These are phyloP conservation scores for Agrocybe pediades DNA, from an alignment of 768 basidiomycete genomes.

Conservation along the genomic window DNA sequence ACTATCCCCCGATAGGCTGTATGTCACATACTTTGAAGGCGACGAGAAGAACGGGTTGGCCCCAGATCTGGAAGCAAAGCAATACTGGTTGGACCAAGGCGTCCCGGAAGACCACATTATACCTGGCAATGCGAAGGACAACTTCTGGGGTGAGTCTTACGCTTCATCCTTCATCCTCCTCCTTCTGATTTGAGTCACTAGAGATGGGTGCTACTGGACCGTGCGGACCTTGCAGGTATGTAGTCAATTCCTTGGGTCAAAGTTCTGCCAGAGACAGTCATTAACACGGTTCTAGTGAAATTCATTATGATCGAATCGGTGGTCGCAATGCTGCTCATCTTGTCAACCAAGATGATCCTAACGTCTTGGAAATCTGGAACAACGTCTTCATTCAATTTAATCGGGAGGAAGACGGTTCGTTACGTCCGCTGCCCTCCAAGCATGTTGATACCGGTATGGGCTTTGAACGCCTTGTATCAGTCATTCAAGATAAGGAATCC, in stretches of 20 bases:
- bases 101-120: constrained; percentile 89
- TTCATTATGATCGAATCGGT: constrained; percentile 97
- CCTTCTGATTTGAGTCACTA: constrained; percentile 28
- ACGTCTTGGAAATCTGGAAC: constrained; percentile 99
- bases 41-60: constrained; percentile 83
- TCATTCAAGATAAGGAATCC: constrained; percentile 86
- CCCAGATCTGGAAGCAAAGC: constrained; percentile 85
- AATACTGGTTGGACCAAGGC: constrained; percentile 88
- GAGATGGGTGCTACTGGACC: constrained; percentile 99
- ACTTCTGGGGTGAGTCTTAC: constrained; percentile 98
- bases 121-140: constrained; percentile 94
- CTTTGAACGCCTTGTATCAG: constrained; percentile 95
- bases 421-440: constrained; percentile 82
- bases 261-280: constrained; percentile 2
- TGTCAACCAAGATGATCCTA: constrained; percentile 95
- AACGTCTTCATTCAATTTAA: constrained; percentile 99
- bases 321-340: constrained; percentile 91
- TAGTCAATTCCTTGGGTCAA: background rate
- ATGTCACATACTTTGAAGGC: constrained; percentile 98
- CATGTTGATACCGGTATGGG: constrained; percentile 99
- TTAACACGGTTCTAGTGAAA: constrained; percentile 60
- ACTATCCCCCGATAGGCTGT: constrained; percentile 87
- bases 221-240: constrained; percentile 92
- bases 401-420: constrained; percentile 84
- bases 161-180: background rate